Percentiles rank a stretch among this genome's conserved stretches.
phyloP scores from a whole-genome alignment of 768 basidiomycete species.

The Termitomyces titanicus region DNA sequence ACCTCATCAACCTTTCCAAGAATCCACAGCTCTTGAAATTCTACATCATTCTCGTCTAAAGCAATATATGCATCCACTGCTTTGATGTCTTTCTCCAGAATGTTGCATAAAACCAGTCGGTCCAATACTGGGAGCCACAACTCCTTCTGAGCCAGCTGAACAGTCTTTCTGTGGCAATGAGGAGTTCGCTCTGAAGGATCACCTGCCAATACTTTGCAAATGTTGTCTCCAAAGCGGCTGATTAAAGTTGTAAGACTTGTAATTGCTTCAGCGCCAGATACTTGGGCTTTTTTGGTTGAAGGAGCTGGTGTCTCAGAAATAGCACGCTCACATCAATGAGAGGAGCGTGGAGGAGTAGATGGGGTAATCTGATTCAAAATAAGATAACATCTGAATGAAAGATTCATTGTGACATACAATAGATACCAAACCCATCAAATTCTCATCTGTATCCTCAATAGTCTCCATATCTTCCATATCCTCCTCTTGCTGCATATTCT shows the following conservation, averaged over 20 bases:
- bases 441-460: background rate
- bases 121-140: slow-evolving; percentile 11
- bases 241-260: background rate
- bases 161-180: slow-evolving; percentile 7
- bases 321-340: background rate
- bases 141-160: slow-evolving; percentile 14
- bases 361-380: background rate
- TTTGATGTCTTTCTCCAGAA: slow-evolving; percentile 14
- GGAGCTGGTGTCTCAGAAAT: background rate
- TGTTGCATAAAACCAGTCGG: slow-evolving; percentile 4
- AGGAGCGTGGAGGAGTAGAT: slow-evolving; percentile 7
- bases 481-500: too few relatives aligned
- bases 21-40: background rate
- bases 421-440: background rate
- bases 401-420: background rate
- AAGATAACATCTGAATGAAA: background rate
- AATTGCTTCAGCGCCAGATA: background rate
- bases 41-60: slow-evolving; percentile 1
- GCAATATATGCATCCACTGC: slow-evolving; percentile 15
- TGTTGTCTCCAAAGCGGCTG: background rate
- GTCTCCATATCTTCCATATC: background rate
- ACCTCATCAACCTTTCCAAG: background rate
- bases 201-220: slow-evolving; percentile 8
- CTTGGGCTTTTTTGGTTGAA: background rate
- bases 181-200: slow-evolving; percentile 12